These are phyloP conservation scores for Papiliotrema terrestris DNA, from an alignment of 1,284 basidiomycete species.

Conservation along the genomic window DNA sequence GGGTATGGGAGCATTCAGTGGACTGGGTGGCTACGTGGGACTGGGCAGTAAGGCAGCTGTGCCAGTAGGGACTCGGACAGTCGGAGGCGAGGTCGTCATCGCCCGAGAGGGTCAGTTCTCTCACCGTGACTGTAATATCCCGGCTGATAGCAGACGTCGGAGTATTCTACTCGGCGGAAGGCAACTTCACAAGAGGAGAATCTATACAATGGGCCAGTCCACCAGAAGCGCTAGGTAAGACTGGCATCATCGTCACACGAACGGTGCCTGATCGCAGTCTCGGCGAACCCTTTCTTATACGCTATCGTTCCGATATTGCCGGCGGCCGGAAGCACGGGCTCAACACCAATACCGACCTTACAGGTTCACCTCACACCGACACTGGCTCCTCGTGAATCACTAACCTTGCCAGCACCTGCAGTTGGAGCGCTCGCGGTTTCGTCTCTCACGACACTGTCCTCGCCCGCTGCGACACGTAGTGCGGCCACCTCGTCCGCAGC, in stretches of 20 bases:
- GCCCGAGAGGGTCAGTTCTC: slow-evolving; percentile 70
- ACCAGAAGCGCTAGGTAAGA: slow-evolving; percentile 73
- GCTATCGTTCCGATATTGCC: slow-evolving; percentile 63
- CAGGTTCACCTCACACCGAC: slow-evolving; percentile 78
- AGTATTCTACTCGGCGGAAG: slow-evolving; percentile 67
- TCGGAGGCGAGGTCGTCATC: slow-evolving; percentile 67
- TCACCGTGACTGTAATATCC: background rate
- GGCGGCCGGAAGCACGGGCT: slow-evolving; percentile 21
- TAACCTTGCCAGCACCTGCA: slow-evolving; percentile 57
- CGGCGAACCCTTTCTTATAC: slow-evolving; percentile 79
- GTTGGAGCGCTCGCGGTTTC: slow-evolving; percentile 22
- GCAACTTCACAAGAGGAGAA: slow-evolving; percentile 58
- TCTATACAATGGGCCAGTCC: slow-evolving; percentile 72
- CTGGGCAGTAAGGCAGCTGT: slow-evolving; percentile 67
- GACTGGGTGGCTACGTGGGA: slow-evolving; percentile 84
- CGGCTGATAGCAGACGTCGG: slow-evolving; percentile 59
- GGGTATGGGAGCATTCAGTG: slow-evolving; percentile 56
- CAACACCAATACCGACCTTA: slow-evolving; percentile 57
- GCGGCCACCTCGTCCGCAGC: slow-evolving; percentile 48
- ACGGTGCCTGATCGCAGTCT: slow-evolving; percentile 54
- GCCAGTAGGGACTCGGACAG: slow-evolving; percentile 59
- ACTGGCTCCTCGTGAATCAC: slow-evolving; percentile 60
- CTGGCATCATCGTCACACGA: background rate
- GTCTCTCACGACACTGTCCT: slow-evolving; percentile 6
- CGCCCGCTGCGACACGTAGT: slow-evolving; percentile 49